Evolutionary conservation across 2,329 filamentous ascomycete species (phyloP).

Genomic region (Fusarium incarnatum): DNA sequence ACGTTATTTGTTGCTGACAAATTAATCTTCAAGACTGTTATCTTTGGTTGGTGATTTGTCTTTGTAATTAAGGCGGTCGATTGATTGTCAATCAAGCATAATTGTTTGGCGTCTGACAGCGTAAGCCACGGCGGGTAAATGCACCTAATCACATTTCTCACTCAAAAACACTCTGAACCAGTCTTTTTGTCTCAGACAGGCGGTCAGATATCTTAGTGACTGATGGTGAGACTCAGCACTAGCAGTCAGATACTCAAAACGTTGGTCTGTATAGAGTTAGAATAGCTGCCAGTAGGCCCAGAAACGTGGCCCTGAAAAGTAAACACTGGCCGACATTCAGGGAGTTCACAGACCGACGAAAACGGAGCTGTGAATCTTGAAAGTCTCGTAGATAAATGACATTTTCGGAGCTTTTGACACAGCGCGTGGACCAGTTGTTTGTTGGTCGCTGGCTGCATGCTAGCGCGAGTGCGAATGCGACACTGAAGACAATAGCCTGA

Average conservation of each 20-base stretch:
- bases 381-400: not conserved
- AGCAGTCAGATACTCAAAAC: not conserved
- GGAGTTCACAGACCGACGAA: not conserved
- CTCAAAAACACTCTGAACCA: not conserved
- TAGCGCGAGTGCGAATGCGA: not conserved
- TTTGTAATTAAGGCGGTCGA: not conserved
- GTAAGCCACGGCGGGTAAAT: slow-evolving; percentile 3
- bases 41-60: not conserved
- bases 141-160: not conserved
- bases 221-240: not conserved
- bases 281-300: not conserved
- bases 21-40: not conserved
- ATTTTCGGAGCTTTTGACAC: not conserved
- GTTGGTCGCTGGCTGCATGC: no score
- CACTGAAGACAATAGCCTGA: not conserved
- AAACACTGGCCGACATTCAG: not conserved
- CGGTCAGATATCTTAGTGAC: not conserved
- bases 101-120: not conserved
- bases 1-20: not conserved
- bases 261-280: not conserved
- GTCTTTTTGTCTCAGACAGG: fast-evolving
- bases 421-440: not conserved
- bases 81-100: not conserved
- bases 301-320: not conserved
- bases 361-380: fast-evolving